Evolutionary conservation across 192 early-diverging fungal genomes (phyloP), one percentile per base, ranked within the genome.

Genomic region (Obelidium mucronatum): DNA sequence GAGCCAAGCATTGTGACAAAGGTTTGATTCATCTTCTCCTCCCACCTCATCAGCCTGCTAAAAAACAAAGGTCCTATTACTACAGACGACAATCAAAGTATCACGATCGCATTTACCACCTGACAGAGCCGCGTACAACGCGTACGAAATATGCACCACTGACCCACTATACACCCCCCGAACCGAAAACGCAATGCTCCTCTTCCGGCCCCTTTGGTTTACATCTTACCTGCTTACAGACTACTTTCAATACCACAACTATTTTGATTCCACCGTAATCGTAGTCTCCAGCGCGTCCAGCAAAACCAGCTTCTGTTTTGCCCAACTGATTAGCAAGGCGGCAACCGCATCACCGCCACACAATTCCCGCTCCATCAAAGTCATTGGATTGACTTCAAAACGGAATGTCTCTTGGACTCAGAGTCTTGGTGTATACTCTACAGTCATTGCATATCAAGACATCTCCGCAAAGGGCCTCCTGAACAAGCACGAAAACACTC

Each of bases 221-320:
- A 85, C 81, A 30, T 81, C 79, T 11, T 85, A 76, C 73, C 79
- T 79, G 52, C 60, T 81, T 31, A 52, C 28, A 4, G 82, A 85
- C 48, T 85, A 66, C 62, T 22, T 85, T 22, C 34, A 65, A 15
- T 68, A 52, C 6, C 70, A 80, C 39, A 51, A 44, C 28, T 77
- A 73, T 36, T 83, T 76, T 74, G 74, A 66, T 52, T 79, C 81
- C 4, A 67, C 67, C 26, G n/a, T 40, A 17, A 64, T 84, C 24
- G 40, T 85, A 19, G 63, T 85, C 54, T 75, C 80, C 36, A 65
- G 54, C 58, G 84, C 84, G 22, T 69, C 62, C 26, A 52, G 53
- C 40, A 85, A 85, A 58, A 85, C 84, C 40, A 65, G 58, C n/a
- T 85, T 81, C 66, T 85, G 81, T 53, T 70, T 75, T 26, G 84